Evolutionary conservation across 2,329 filamentous ascomycete species (phyloP).

Genomic region (Fusarium musae): DNA sequence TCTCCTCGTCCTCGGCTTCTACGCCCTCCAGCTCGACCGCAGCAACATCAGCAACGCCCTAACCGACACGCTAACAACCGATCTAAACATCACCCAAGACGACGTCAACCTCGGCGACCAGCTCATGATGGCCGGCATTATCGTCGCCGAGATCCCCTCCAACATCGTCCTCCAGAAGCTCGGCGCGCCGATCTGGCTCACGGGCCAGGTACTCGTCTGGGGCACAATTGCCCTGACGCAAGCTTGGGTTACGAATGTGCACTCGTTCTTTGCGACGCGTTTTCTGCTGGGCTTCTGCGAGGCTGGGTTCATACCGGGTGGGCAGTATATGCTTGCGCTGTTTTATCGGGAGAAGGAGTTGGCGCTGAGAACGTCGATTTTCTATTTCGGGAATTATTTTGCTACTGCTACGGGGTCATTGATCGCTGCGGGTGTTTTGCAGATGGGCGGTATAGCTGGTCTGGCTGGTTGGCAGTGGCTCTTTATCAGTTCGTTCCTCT

Average conservation of each 20-base stretch:
- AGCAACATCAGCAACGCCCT: constrained; percentile 58
- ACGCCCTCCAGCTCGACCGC: constrained; percentile 55
- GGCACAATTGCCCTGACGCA: constrained; percentile 29
- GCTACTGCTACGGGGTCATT: constrained; percentile 29
- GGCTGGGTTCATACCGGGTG: constrained; percentile 30
- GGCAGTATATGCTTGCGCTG: constrained; percentile 29
- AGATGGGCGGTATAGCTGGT: constrained; percentile 32
- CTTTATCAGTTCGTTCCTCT: constrained; percentile 8
- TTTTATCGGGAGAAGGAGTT: constrained; percentile 30
- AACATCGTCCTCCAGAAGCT: constrained; percentile 35
- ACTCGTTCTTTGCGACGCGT: constrained; percentile 29
- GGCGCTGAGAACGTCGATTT: constrained; percentile 22
- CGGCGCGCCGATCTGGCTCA: constrained; percentile 34
- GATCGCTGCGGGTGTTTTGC: constrained; percentile 30
- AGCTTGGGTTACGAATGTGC: constrained; percentile 24
- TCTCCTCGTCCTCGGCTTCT: constrained; percentile 58
- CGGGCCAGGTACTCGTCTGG: constrained; percentile 32
- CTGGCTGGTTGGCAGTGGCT: constrained; percentile 38
- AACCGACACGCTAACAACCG: constrained; percentile 59
- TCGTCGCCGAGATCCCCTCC: constrained; percentile 51
- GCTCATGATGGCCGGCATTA: constrained; percentile 59
- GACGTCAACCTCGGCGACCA: constrained; percentile 62
- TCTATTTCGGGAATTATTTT: constrained; percentile 40
- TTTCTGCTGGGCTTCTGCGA: constrained; percentile 31
- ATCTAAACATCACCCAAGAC: constrained; percentile 59